These are phyloP conservation scores for Oryza australiensis DNA, from an alignment of 176 grass and related monocot genomes.

Conservation along the genomic window DNA sequence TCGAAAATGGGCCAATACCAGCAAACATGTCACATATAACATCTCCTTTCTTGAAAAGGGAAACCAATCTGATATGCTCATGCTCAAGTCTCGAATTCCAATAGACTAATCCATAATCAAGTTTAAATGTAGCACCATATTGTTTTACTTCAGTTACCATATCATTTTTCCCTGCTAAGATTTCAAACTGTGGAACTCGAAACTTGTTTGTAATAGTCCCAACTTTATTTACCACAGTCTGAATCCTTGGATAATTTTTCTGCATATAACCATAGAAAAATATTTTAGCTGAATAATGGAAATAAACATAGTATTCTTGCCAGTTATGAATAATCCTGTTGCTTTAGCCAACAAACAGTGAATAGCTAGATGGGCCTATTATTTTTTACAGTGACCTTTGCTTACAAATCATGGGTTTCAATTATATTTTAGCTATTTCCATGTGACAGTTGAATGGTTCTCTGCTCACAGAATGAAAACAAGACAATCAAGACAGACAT, in stretches of 20 bases:
- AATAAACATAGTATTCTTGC: constrained; percentile 2
- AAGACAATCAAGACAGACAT: not conserved
- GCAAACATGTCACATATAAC: constrained; percentile 95
- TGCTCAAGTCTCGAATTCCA: constrained; percentile 99
- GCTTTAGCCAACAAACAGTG: constrained; percentile 7
- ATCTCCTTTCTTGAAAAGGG: constrained; percentile 90
- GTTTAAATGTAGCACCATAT: constrained; percentile 89
- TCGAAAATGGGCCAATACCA: constrained; percentile 89
- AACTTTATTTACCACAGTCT: constrained; percentile 95
- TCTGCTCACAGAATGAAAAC: not conserved
- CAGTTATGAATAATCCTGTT: constrained; percentile 1
- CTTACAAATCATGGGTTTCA: not conserved
- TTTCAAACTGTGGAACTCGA: constrained; percentile 86
- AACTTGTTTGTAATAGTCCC: constrained; percentile 95
- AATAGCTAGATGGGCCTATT: not conserved
- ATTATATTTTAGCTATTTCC: constrained; percentile 24
- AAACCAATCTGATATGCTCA: constrained; percentile 88
- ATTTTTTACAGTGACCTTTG: not conserved
- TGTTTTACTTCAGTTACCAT: constrained; percentile 97
- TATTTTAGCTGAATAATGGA: constrained; percentile 25
- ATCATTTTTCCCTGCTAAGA: constrained; percentile 76
- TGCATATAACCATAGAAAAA: constrained; percentile 38
- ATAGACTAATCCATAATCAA: constrained; percentile 94
- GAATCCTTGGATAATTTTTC: constrained; percentile 96
- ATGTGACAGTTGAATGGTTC: not conserved